Conservation (phyloP, 352 stramenopile species). For the Halophytophthora polymorphica region DNA sequence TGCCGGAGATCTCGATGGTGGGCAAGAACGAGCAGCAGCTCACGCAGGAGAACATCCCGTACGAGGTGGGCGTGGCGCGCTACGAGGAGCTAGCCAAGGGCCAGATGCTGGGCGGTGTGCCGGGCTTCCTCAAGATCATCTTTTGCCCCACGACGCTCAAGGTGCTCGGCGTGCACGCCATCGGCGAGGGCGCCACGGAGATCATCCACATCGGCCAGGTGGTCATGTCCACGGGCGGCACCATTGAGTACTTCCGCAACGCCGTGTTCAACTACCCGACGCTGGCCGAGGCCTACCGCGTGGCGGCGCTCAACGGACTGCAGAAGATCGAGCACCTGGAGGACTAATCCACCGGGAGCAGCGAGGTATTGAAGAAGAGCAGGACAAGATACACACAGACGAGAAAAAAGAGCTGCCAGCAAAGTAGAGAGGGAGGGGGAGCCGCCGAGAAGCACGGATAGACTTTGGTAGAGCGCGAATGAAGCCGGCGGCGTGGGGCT, state of each 20-base stretch:
- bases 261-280: conserved; percentile 93
- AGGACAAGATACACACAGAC: too few species aligned
- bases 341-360: conserved; percentile 14
- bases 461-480: too few species aligned
- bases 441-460: too few species aligned
- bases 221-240: conserved; percentile 81
- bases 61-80: conserved; percentile 74
- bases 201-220: conserved; percentile 90
- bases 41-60: conserved; percentile 67
- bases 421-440: too few species aligned
- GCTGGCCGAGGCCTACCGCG: conserved; percentile 83
- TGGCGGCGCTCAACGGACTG: conserved; percentile 74
- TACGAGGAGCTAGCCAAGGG: conserved; percentile 85
- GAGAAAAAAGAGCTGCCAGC: too few species aligned
- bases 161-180: conserved; percentile 78
- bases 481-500: too few species aligned
- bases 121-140: conserved; percentile 84
- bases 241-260: conserved; percentile 88
- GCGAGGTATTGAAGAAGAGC: too few species aligned
- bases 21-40: conserved; percentile 88
- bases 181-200: conserved; percentile 84
- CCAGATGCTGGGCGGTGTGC: conserved; percentile 80
- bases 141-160: conserved; percentile 77
- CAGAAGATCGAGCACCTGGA: conserved; percentile 62
- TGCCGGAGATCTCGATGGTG: conserved; percentile 88